These are phyloP conservation scores for Paraphoma chrysanthemicola DNA, from an alignment of 2,329 filamentous ascomycete species.

Conservation along the genomic window DNA sequence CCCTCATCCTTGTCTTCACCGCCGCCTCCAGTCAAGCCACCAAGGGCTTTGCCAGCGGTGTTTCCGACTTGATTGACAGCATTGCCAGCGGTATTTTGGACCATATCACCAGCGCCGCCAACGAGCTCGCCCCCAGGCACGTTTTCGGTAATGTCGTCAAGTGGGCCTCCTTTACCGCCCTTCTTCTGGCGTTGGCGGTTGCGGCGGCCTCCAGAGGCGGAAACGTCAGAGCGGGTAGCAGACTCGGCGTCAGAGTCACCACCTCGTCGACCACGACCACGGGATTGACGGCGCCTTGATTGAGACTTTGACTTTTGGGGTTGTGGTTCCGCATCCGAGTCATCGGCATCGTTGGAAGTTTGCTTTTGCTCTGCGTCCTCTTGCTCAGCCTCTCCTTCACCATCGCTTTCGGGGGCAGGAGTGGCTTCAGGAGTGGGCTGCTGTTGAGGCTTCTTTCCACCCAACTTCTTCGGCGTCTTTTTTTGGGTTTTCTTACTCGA, in stretches of 20 bases:
- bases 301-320: slow-evolving; percentile 53
- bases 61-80: slow-evolving; percentile 56
- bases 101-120: slow-evolving; percentile 61
- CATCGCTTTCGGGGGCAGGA: slow-evolving; percentile 54
- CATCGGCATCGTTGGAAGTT: slow-evolving; percentile 44
- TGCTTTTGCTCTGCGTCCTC: slow-evolving; percentile 49
- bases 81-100: slow-evolving; percentile 63
- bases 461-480: slow-evolving; percentile 59
- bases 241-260: slow-evolving; percentile 61
- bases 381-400: slow-evolving; percentile 52
- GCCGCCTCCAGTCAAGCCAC: slow-evolving; percentile 55
- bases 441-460: slow-evolving; percentile 53
- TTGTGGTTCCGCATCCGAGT: slow-evolving; percentile 56
- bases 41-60: slow-evolving; percentile 53
- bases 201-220: slow-evolving; percentile 61
- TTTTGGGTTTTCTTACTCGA: slow-evolving; percentile 55
- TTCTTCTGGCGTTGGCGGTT: slow-evolving; percentile 61
- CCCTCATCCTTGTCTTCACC: slow-evolving; percentile 36
- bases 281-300: slow-evolving; percentile 58
- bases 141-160: slow-evolving; percentile 64
- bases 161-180: slow-evolving; percentile 55
- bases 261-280: slow-evolving; percentile 56
- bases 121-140: slow-evolving; percentile 61
- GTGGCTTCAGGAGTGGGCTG: slow-evolving; percentile 57
- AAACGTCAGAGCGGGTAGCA: slow-evolving; percentile 61